These are phyloP conservation scores for Aechmea fasciata DNA, from an alignment of 176 grass and related monocot species.

Conservation along the genomic window DNA sequence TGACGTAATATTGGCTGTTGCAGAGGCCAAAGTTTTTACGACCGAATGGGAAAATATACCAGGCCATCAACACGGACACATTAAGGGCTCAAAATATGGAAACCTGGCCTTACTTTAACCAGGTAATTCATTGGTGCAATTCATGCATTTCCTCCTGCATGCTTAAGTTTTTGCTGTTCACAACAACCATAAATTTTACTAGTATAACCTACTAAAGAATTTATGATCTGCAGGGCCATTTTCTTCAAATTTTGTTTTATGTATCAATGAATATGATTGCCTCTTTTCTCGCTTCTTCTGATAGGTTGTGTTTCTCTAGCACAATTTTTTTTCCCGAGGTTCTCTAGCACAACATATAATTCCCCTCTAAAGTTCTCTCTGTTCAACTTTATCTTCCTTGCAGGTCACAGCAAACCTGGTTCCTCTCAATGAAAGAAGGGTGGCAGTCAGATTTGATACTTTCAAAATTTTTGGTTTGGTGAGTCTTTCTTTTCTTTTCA, in stretches of 20 bases:
- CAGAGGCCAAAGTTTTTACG: slow-evolving; percentile 87
- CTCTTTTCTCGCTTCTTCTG: neutral
- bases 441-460: slow-evolving; percentile 66
- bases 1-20: slow-evolving; percentile 11
- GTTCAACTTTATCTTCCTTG: slow-evolving; percentile 31
- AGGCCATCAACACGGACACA: slow-evolving; percentile 74
- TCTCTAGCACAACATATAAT: neutral
- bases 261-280: neutral
- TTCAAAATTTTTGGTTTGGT: slow-evolving; percentile 98
- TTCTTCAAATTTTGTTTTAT: too few species aligned
- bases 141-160: neutral
- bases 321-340: neutral
- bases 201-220: too few species aligned
- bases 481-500: slow-evolving; percentile 23
- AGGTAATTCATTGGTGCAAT: slow-evolving; percentile 35
- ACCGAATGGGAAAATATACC: slow-evolving; percentile 80
- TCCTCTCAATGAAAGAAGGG: slow-evolving; percentile 57
- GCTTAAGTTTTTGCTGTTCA: slow-evolving; percentile 4
- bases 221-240: too few species aligned
- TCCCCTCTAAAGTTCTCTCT: slow-evolving; percentile 11
- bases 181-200: neutral
- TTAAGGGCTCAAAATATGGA: slow-evolving; percentile 82
- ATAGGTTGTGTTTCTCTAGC: neutral
- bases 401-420: slow-evolving; percentile 87
- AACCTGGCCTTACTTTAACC: slow-evolving; percentile 86